Evolutionary conservation across 192 early-diverging fungal species (phyloP), one percentile per base, ranked within the genome.

Genomic region (Phycomyces blakesleeanus): DNA sequence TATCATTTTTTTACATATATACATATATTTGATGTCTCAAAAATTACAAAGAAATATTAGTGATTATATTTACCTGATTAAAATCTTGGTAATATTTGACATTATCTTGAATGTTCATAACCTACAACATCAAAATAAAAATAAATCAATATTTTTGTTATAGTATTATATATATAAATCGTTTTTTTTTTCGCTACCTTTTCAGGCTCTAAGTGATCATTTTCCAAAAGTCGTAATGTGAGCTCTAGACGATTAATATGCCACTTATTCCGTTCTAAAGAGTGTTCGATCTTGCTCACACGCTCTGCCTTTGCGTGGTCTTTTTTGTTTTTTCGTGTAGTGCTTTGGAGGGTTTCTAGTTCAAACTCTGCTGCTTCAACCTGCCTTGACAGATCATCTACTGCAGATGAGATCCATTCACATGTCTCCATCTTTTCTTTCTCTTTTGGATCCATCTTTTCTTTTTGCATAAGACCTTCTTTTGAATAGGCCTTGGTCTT

Each of bases 401-500:
- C 93, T 26, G 77, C 83, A 14, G 85, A 86, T 20, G 91, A 82
- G 25, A 99, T 81, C 88, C 91, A 97, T 26, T 89, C 84, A 57
- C 91, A 83, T 15, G 90, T 71, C 20, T 98, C 95, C 37, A 85
- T 78, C 66, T 94, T 95, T 70, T 95, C 91, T 67, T 90, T 90
- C 61, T 96, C 96, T 71, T 91, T 88, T 4, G 97, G 97, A 78
- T 99, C 97, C 62, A 97, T 76, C 64, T 89, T 91, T 55, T 83
- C 81, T 51, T 85, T 76, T 66, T 85, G 85, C 59, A 82, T 69
- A 51, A 99, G 71, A 18, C 97, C 97, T 75, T 97, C 97, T 75
- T 96, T 92, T 26, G 96, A 98, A 71, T 88, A 99, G 4, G 97
- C 96, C 70, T 99, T 99, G 50, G 95, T 96, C 76, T 99, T 99